Percentiles rank a stretch among this genome's conserved stretches.
These are phyloP conservation scores for Tetratostichococcus sp. DNA, from an alignment of 139 green algal genomes.

Conservation along the genomic window DNA sequence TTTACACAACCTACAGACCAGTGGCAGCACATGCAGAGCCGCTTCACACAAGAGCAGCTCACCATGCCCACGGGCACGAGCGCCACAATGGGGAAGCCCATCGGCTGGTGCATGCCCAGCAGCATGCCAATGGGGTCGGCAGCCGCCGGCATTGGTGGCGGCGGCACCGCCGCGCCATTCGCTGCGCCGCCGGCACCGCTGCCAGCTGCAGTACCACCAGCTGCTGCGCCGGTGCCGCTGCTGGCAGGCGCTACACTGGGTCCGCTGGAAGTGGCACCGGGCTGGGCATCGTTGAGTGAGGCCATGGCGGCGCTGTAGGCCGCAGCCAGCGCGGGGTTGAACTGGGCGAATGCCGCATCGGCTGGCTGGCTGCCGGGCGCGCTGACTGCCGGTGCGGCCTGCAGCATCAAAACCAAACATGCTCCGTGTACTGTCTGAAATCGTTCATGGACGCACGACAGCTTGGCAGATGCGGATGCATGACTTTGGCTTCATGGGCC, in stretches of 20 bases:
- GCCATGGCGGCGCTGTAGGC: slow-evolving; percentile 46
- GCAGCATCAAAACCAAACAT: too few relatives aligned
- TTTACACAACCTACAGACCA: too few relatives aligned
- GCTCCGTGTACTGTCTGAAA: too few relatives aligned
- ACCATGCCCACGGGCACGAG: background rate
- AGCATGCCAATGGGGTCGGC: background rate
- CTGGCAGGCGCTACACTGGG: background rate
- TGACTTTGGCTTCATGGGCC: too few relatives aligned
- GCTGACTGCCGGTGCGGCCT: background rate
- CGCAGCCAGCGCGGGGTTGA: slow-evolving; percentile 30
- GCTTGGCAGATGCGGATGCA: too few relatives aligned
- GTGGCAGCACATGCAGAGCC: too few relatives aligned
- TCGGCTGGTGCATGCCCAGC: background rate
- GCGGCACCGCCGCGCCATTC: too few relatives aligned
- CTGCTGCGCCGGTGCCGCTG: background rate
- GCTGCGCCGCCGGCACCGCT: too few relatives aligned
- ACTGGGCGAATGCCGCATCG: slow-evolving; percentile 9
- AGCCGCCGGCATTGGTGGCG: background rate
- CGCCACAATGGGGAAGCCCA: background rate
- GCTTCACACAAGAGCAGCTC: background rate
- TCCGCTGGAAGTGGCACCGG: too few relatives aligned
- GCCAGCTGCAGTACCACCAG: background rate
- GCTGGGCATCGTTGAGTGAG: slow-evolving; percentile 4
- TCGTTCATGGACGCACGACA: too few relatives aligned
- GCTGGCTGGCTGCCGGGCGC: background rate